These are phyloP conservation scores for Hypoxylon fuscum DNA, from an alignment of 495 filamentous ascomycete genomes.

Conservation along the genomic window DNA sequence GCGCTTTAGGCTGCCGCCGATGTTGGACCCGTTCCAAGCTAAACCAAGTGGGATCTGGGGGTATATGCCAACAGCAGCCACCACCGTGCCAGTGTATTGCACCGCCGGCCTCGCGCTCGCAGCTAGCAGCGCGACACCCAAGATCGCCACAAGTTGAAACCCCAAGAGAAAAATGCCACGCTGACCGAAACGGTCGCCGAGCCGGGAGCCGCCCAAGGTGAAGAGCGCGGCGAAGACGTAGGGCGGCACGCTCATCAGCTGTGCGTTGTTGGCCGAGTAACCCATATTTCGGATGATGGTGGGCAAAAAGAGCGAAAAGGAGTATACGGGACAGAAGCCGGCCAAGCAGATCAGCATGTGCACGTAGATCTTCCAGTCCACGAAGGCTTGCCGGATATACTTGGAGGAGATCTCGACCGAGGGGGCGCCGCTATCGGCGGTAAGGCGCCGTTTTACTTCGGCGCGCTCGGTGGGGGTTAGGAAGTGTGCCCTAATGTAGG, in stretches of 20 bases:
- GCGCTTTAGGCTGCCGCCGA: constrained; percentile 78
- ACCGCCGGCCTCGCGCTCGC: constrained; percentile 62
- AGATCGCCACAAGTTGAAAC: constrained; percentile 54
- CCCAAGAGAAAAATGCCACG: constrained; percentile 65
- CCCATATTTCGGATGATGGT: constrained; percentile 69
- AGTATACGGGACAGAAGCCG: constrained; percentile 59
- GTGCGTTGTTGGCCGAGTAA: constrained; percentile 65
- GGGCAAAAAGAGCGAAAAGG: constrained; percentile 70
- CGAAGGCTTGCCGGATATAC: constrained; percentile 71
- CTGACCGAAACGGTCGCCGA: constrained; percentile 60
- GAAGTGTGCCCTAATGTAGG: constrained; percentile 63
- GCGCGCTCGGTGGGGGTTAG: constrained; percentile 57
- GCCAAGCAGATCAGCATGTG: constrained; percentile 57
- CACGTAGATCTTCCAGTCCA: constrained; percentile 73
- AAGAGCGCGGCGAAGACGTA: constrained; percentile 64
- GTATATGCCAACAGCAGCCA: constrained; percentile 73
- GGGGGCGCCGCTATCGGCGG: constrained; percentile 66
- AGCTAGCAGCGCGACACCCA: constrained; percentile 73
- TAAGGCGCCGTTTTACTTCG: constrained; percentile 59
- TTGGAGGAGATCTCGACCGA: constrained; percentile 74
- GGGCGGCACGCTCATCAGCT: constrained; percentile 67
- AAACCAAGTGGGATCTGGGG: constrained; percentile 74
- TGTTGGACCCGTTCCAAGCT: constrained; percentile 81
- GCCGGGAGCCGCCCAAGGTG: constrained; percentile 58
- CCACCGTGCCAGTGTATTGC: constrained; percentile 74